These are phyloP conservation scores for Francoa sonchifolia DNA, from an alignment of 441 rosid genomes.

Conservation along the genomic window DNA sequence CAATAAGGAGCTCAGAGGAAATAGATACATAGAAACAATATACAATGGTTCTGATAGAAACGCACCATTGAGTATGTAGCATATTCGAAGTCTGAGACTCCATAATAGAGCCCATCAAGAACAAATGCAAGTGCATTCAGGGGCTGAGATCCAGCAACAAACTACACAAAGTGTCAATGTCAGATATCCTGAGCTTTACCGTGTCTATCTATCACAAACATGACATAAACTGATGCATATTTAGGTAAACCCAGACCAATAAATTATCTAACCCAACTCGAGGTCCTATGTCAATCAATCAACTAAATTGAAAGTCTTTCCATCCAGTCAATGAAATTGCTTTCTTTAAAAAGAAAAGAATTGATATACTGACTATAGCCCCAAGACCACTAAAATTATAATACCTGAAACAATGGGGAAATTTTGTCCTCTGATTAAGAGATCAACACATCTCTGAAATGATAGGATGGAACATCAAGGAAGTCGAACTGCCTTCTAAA, in stretches of 20 bases:
- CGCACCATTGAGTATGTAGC: slow-evolving; percentile 84
- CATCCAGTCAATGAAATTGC: too few relatives aligned
- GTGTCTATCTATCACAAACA: slow-evolving; percentile 2
- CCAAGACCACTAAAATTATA: too few relatives aligned
- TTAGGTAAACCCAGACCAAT: neutral
- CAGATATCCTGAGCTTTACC: slow-evolving; percentile 6
- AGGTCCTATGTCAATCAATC: too few relatives aligned
- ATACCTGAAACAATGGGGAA: too few relatives aligned
- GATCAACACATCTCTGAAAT: too few relatives aligned
- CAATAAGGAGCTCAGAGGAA: slow-evolving; percentile 11
- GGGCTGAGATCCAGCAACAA: slow-evolving; percentile 93
- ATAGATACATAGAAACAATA: neutral
- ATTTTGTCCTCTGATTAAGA: too few relatives aligned
- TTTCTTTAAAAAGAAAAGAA: too few relatives aligned
- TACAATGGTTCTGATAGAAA: slow-evolving; percentile 2
- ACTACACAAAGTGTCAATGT: slow-evolving; percentile 33
- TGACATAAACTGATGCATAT: slow-evolving; percentile 5
- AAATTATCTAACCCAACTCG: neutral
- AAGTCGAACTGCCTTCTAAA: too few relatives aligned
- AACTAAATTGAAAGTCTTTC: too few relatives aligned
- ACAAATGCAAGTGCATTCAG: slow-evolving; percentile 86
- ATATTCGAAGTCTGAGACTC: slow-evolving; percentile 84
- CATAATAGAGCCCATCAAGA: slow-evolving; percentile 85
- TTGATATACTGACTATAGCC: too few relatives aligned
- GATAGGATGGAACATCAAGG: too few relatives aligned